These are phyloP conservation scores for Mallotus japonicus DNA, from an alignment of 441 rosid species.

Conservation along the genomic window DNA sequence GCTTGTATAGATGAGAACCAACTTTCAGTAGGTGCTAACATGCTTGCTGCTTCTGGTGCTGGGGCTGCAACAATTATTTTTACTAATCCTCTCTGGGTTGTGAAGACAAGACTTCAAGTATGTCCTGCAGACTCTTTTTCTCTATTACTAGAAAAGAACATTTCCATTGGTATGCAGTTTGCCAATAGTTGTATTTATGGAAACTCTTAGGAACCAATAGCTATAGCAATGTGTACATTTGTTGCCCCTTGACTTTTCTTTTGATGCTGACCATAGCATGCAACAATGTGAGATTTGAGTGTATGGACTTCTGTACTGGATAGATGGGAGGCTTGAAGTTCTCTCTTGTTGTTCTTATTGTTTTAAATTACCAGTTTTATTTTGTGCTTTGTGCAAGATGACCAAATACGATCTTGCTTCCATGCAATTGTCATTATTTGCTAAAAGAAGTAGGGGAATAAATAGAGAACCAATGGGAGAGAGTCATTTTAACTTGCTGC, in stretches of 20 bases:
- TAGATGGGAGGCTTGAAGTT: not conserved
- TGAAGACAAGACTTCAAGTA: constrained; percentile 94
- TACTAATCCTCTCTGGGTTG: constrained; percentile 97
- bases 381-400: constrained; percentile 6
- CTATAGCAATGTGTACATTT: not conserved
- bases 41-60: constrained; percentile 94
- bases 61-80: constrained; percentile 78
- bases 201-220: not conserved
- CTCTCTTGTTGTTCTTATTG: not conserved
- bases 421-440: not conserved
- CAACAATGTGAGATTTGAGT: not conserved
- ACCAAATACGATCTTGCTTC: too few relatives aligned
- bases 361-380: not conserved
- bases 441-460: not conserved
- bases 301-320: not conserved
- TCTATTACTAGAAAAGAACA: not conserved
- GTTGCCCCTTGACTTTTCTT: not conserved
- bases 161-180: not conserved
- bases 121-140: constrained; percentile 17
- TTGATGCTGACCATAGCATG: not conserved
- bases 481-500: not conserved
- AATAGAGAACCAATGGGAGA: not conserved
- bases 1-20: constrained; percentile 45
- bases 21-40: constrained; percentile 66
- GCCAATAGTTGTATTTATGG: not conserved